Evolutionary conservation across 2,329 filamentous ascomycete species (phyloP).

Genomic region (Fusarium tanahbumbuense): DNA sequence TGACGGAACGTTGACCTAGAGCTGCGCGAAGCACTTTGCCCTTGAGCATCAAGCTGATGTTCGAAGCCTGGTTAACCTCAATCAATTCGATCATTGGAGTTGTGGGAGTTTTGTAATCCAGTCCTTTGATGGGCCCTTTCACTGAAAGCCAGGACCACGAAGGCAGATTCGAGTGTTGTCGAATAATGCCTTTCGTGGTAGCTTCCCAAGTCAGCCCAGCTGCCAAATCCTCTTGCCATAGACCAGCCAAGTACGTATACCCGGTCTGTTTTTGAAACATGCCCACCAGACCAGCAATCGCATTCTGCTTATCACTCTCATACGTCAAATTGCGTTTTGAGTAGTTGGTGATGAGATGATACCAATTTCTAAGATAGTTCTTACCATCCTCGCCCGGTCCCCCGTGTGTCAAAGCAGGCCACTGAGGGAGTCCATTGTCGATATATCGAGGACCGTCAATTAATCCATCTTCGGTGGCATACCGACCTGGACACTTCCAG

Average conservation of each 20-base stretch:
- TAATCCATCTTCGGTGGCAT: neutral
- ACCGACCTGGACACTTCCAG: slow-evolving; percentile 14
- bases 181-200: neutral
- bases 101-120: neutral
- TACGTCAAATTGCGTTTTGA: neutral
- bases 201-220: slow-evolving; percentile 9
- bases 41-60: neutral
- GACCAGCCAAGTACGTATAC: neutral
- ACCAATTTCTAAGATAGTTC: slow-evolving; percentile 1
- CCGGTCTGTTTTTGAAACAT: neutral
- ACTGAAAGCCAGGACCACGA: slow-evolving; percentile 18
- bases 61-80: neutral
- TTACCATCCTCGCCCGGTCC: neutral
- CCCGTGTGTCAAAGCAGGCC: neutral
- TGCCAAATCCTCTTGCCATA: slow-evolving; percentile 10
- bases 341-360: neutral
- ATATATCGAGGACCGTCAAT: neutral
- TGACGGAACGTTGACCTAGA: neutral
- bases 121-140: neutral
- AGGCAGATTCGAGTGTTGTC: neutral
- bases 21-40: neutral
- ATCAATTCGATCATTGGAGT: neutral
- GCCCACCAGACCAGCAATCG: neutral
- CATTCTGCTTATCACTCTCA: slow-evolving; percentile 1
- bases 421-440: neutral